Evolutionary conservation across 208 protist species (phyloP).

Genomic region (Trypanosoma rangeli): DNA sequence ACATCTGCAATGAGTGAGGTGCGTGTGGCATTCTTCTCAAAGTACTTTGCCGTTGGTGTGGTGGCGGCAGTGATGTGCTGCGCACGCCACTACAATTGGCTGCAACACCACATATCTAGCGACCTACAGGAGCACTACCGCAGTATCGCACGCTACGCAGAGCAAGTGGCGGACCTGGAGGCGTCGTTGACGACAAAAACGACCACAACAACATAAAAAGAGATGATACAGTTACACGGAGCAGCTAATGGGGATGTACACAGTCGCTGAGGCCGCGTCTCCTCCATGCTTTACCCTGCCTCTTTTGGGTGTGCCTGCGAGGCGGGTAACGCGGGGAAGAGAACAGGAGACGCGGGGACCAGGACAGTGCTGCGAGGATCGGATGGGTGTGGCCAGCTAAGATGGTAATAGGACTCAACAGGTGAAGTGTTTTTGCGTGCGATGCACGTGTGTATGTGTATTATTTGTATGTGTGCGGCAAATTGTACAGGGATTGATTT

Average conservation of each 20-base stretch:
- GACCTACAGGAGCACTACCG: conserved; percentile 40
- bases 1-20: conserved; percentile 13
- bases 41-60: conserved; percentile 57
- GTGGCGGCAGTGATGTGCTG: conserved; percentile 37
- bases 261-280: neutral
- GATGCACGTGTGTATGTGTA: too few species aligned
- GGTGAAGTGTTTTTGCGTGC: too few species aligned
- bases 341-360: too few species aligned
- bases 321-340: too few species aligned
- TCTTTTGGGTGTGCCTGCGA: too few species aligned
- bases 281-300: too few species aligned
- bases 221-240: neutral
- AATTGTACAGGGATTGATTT: too few species aligned
- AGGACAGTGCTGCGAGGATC: too few species aligned
- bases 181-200: conserved; percentile 14
- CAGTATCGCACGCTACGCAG: conserved; percentile 41
- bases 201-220: neutral
- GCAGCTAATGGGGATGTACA: neutral
- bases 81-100: conserved; percentile 53
- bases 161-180: conserved; percentile 38
- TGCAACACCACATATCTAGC: conserved; percentile 31
- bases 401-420: too few species aligned
- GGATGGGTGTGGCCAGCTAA: too few species aligned
- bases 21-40: conserved; percentile 17
- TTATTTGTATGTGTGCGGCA: too few species aligned